Evolutionary conservation across 768 basidiomycete species (phyloP).

Genomic region (Leccinum fibrillosum): DNA sequence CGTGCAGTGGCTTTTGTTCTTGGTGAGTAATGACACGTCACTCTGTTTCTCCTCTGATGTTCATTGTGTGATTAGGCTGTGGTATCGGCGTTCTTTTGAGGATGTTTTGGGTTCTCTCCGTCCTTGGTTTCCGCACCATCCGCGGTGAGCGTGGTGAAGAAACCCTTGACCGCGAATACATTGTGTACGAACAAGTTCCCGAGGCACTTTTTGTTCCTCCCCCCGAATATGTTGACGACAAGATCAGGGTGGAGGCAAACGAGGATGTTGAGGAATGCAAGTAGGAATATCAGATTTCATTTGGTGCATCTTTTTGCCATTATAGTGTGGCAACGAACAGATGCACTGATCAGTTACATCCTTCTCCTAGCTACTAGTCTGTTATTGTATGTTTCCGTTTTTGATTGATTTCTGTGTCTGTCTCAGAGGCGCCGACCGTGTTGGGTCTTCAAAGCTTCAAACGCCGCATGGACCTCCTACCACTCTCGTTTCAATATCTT

Average conservation of each 20-base stretch:
- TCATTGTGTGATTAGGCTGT: constrained; percentile 48
- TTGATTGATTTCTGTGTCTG: constrained; percentile 1
- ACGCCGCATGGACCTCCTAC: neutral
- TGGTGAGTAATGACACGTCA: constrained; percentile 40
- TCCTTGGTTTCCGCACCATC: constrained; percentile 59
- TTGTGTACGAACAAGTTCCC: constrained; percentile 45
- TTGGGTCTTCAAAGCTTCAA: neutral
- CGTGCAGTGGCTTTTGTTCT: constrained; percentile 80
- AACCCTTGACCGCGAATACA: constrained; percentile 38
- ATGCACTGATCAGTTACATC: neutral
- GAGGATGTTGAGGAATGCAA: constrained; percentile 14
- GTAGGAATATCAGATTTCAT: constrained; percentile 7
- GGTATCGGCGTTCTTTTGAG: constrained; percentile 79
- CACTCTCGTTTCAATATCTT: constrained; percentile 19
- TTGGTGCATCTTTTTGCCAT: neutral
- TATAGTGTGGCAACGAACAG: neutral
- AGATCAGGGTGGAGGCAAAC: constrained; percentile 29
- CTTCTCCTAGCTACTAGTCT: constrained; percentile 7
- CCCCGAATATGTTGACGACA: constrained; percentile 61
- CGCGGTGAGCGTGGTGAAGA: constrained; percentile 42
- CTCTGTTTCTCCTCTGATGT: neutral
- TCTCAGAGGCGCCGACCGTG: neutral
- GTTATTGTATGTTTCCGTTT: constrained; percentile 1
- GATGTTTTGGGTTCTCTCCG: constrained; percentile 72
- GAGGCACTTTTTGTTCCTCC: constrained; percentile 50